These are phyloP conservation scores for Tricholoma flavovirens DNA, from an alignment of 768 basidiomycete genomes.

Conservation along the genomic window DNA sequence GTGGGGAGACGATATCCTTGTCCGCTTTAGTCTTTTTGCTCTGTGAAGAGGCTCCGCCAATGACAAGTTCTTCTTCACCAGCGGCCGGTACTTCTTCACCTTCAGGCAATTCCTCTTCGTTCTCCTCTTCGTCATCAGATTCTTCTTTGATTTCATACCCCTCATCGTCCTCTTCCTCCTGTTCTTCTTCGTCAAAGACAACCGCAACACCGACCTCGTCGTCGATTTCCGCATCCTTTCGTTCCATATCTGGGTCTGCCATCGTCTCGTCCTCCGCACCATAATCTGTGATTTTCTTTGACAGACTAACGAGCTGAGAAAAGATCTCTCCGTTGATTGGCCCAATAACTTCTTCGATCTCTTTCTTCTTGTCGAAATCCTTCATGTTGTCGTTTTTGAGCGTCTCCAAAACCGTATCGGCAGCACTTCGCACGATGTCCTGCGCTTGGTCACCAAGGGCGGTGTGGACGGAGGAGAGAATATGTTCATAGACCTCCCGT, in stretches of 20 bases:
- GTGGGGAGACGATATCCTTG: conserved; percentile 80
- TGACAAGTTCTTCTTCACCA: conserved; percentile 66
- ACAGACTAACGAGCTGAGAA: conserved; percentile 73
- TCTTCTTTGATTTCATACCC: conserved; percentile 84
- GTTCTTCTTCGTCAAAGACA: conserved; percentile 95
- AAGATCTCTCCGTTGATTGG: conserved; percentile 67
- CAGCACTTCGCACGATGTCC: conserved; percentile 91
- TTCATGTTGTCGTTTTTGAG: conserved; percentile 86
- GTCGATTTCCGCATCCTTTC: conserved; percentile 85
- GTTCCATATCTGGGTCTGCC: conserved; percentile 74
- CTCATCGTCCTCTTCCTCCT: conserved; percentile 89
- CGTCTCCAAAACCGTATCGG: conserved; percentile 85
- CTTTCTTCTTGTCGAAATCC: conserved; percentile 97
- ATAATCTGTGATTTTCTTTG: conserved; percentile 97
- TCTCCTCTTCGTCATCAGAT: conserved; percentile 71
- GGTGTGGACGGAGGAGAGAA: conserved; percentile 77
- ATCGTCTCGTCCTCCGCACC: conserved; percentile 78
- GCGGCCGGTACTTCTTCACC: conserved; percentile 39
- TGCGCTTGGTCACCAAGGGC: conserved; percentile 92
- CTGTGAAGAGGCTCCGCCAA: conserved; percentile 62
- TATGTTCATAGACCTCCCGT: conserved; percentile 88
- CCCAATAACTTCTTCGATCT: conserved; percentile 75
- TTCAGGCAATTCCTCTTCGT: conserved; percentile 43
- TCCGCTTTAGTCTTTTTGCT: conserved; percentile 53
- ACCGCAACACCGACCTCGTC: conserved; percentile 92